Conservation (phyloP, 1,284 basidiomycete species). For the Cutaneotrichosporon sp. region DNA sequence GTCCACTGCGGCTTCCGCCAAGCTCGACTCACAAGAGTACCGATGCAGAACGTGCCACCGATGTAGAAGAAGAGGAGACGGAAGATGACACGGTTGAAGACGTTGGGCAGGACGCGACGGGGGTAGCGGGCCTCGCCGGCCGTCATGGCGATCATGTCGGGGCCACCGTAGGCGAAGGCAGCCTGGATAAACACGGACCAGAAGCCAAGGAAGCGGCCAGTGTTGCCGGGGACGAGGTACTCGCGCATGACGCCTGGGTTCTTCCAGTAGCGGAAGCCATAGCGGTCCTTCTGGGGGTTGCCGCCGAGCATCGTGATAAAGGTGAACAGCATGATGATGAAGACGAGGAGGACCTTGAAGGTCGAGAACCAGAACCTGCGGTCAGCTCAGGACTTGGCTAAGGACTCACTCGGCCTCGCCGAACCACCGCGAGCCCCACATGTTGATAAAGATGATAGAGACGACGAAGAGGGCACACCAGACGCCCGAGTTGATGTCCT, state of each 20-base stretch:
- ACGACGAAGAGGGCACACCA: conserved; percentile 12
- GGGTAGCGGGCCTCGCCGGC: conserved; percentile 61
- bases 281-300: conserved; percentile 60
- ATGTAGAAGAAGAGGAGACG: conserved; percentile 57
- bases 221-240: conserved; percentile 16
- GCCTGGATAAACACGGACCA: conserved; percentile 59
- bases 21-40: conserved; percentile 22
- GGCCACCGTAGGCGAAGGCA: conserved; percentile 42
- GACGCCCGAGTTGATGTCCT: conserved; percentile 14
- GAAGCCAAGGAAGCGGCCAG: conserved; percentile 61
- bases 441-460: conserved; percentile 15
- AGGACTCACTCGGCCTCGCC: conserved; percentile 17
- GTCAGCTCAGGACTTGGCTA: too few relatives aligned
- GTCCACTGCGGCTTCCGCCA: too few relatives aligned
- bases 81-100: conserved; percentile 68
- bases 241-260: conserved; percentile 36
- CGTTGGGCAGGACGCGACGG: conserved; percentile 68
- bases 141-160: conserved; percentile 52
- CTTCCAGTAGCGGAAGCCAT: conserved; percentile 63
- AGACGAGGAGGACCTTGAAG: conserved; percentile 24
- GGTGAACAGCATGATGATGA: conserved; percentile 60
- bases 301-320: conserved; percentile 72
- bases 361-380: conserved; percentile 21
- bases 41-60: conserved; percentile 60
- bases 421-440: conserved; percentile 19